Conservation (phyloP, 345 rosid genomes). For the Fremontodendron californicum region DNA sequence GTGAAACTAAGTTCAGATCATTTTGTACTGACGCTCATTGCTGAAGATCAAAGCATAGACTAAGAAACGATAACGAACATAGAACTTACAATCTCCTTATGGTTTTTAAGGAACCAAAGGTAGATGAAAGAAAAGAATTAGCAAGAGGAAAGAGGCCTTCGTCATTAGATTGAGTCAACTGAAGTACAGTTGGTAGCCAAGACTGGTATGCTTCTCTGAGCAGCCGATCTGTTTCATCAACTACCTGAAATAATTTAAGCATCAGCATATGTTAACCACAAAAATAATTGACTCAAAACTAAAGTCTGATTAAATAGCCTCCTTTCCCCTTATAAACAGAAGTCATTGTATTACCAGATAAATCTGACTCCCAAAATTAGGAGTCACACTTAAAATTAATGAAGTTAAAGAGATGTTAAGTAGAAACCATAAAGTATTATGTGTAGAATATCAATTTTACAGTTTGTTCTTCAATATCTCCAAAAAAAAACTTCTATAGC, state of each 20-base stretch:
- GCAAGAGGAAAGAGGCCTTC: constrained; percentile 33
- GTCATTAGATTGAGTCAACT: constrained; percentile 39
- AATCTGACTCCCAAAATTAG: neutral
- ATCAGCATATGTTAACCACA: constrained; percentile 22
- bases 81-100: constrained; percentile 73
- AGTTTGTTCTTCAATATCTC: neutral
- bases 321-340: neutral
- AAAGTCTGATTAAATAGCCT: neutral
- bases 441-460: neutral
- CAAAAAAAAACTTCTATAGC: neutral
- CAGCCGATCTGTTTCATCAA: constrained; percentile 92
- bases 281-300: constrained; percentile 4
- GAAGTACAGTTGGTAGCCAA: constrained; percentile 91
- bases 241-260: constrained; percentile 54
- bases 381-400: neutral
- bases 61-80: neutral
- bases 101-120: constrained; percentile 65
- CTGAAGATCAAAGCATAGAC: neutral
- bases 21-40: neutral
- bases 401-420: neutral
- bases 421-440: neutral
- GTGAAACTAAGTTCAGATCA: constrained; percentile 2
- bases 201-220: constrained; percentile 94
- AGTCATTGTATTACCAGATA: neutral
- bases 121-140: constrained; percentile 27